Percentiles rank a stretch among this genome's conserved stretches.
phyloP scores from a whole-genome alignment of 441 rosid genomes.

The Metrosideros polymorpha region DNA sequence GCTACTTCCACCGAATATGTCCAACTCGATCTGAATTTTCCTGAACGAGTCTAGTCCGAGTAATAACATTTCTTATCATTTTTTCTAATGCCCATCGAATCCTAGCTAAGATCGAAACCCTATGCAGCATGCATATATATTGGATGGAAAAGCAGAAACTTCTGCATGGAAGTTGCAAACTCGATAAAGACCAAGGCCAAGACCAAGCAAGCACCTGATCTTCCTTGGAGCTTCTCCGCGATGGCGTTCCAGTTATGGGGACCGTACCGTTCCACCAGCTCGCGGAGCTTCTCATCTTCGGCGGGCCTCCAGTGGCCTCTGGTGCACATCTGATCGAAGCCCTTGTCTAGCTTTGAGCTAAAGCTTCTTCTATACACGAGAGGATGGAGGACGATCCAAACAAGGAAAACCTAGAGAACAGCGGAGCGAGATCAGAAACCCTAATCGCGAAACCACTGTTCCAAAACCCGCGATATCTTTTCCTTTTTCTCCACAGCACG shows the following conservation, averaged over 20 bases:
- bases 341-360: neutral
- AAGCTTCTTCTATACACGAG: neutral
- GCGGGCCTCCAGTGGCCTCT: constrained; percentile 10
- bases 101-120: neutral
- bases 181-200: neutral
- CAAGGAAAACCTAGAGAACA: neutral
- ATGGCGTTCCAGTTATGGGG: constrained; percentile 12
- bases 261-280: constrained; percentile 9
- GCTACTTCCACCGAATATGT: neutral
- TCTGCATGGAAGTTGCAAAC: neutral
- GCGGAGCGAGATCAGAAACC: neutral
- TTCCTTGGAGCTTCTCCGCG: constrained; percentile 7
- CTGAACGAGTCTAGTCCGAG: neutral
- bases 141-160: neutral
- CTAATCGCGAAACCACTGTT: neutral
- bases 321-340: neutral
- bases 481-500: neutral
- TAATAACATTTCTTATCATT: neutral
- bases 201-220: neutral
- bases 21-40: neutral
- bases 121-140: neutral
- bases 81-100: neutral
- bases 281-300: constrained; percentile 6
- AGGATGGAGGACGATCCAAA: neutral
- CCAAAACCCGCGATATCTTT: neutral